Base-by-base conservation (phyloP, 495 filamentous ascomycete species). In the Penicillium angulare region DNA sequence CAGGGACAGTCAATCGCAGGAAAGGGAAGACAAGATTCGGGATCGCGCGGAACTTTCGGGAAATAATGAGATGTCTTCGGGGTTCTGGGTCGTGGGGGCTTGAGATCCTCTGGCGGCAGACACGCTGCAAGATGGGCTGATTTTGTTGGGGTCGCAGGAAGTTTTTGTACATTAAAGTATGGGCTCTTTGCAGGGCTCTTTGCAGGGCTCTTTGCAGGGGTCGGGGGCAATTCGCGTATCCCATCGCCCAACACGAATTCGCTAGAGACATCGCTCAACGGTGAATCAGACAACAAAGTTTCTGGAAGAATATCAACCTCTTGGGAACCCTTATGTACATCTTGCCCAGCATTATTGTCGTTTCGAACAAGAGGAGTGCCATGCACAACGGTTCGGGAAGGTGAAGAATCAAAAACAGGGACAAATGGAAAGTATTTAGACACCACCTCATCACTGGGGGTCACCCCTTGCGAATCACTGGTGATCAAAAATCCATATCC, bases 1-100 rank as follows among this genome's bases (percentile, higher is more conserved):
- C 60, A 54, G 0, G 75, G 62, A 1, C 78, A 68, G 20, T 79
- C 71, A 32, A 92, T 81, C 0, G 82, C 77, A 7, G 90, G 89
- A 49, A 92, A 87, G 6, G 85, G 86, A 9, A 87, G 79, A 56
- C 79, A 82, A 0, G 87, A 85, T 33, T 84, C 61, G 17, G 74
- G 76, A 15, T 79, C 77, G 5, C 65, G 68, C 7, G 73, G 65
- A 5, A 57, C 26, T 15, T 47, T 57, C 8, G 69, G 64, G 50
- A 81, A 80, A 55, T 77, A 81, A 16, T 67, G 77, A 0, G 78
- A 81, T 42, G 66, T 68, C n/a, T n/a, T n/a, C n/a, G n/a, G n/a
- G n/a, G n/a, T n/a, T n/a, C n/a, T n/a, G n/a, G 47, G 29, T 16
- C 54, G 61, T 35, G 60, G 33, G 1, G 40, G 27, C 52, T 60